Evolutionary conservation across 352 stramenopile genomes (phyloP), one percentile per base, ranked within the genome.

Genomic region (Albugo candida): DNA sequence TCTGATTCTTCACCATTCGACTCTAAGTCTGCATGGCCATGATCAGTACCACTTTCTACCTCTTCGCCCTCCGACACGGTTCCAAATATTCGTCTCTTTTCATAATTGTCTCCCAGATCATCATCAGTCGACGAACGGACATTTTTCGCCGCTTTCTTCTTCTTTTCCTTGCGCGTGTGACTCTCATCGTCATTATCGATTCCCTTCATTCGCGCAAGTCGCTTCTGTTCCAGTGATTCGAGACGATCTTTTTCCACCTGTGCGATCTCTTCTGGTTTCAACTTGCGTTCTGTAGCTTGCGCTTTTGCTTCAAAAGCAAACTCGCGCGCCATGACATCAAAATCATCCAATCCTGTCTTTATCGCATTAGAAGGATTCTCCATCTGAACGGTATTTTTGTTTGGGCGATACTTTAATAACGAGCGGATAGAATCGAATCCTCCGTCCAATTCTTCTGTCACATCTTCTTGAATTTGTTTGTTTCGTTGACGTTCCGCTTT

Each of bases 201-300:
- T n/a, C 88, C 88, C 50, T 93, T 84, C 93, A 98, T 98, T 41
- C 92, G 71, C 4, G 83, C 84, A 17, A 97, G 53, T n/a, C 93
- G 79, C 55, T 91, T 82, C 41, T 83, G 86, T 63, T 98, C 93
- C 14, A 97, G 55, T 53, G 94, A 70, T 8, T 89, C 70, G 18
- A 98, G 62, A 38, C 75, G 65, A 39, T 97, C 85, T 16, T 83
- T 68, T 60, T 97, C 86, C 54, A 91, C 86, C 54, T 91, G 81
- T 47, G 89, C 92, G 21, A 84, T 74, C 55, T 98, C 93, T 60
- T 97, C 93, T 0, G 82, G 73, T 24, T 87, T 96, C 73, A 97
- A 91, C 0, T 83, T 93, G 17, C 93, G 76, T 61, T 97, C 92
- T 14, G 81, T 94, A 4, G 93, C 91, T 44, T 92, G 83, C 0